Percentiles rank a stretch among this genome's conserved stretches.
phyloP scores from a whole-genome alignment of 164 flowering plant species.

The Hamamelis virginiana region DNA sequence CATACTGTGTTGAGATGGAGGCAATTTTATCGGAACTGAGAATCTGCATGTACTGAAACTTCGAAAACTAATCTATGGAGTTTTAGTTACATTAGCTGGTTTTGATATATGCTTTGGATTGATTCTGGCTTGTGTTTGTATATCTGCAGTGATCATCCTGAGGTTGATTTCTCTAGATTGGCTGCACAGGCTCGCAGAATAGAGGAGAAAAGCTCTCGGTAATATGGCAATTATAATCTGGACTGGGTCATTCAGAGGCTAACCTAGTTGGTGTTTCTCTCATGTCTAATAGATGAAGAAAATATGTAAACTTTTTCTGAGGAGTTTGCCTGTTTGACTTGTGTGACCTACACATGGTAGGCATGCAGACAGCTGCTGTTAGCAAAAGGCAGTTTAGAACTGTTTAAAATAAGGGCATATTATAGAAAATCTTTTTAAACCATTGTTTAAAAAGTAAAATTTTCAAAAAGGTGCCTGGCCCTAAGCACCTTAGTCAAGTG shows the following conservation, averaged over 20 bases:
- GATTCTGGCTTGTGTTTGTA: conserved; percentile 5
- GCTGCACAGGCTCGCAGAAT: conserved; percentile 13
- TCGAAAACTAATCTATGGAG: background rate
- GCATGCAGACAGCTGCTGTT: background rate
- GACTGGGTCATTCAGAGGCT: background rate
- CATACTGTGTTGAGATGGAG: conserved; percentile 22
- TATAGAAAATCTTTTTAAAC: no score
- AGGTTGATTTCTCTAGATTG: conserved; percentile 21
- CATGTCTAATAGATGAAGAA: background rate
- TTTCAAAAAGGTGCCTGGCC: no score
- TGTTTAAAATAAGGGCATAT: no score
- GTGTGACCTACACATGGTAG: background rate
- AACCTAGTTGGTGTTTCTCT: background rate
- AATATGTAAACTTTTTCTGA: background rate
- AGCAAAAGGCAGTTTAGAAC: no score
- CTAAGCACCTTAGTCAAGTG: no score
- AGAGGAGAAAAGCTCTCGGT: conserved; percentile 27
- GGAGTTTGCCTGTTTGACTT: background rate
- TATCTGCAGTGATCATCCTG: conserved; percentile 22
- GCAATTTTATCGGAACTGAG: conserved; percentile 19
- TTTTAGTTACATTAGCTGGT: background rate
- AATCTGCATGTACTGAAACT: conserved; percentile 18
- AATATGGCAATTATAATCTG: conserved; percentile 2
- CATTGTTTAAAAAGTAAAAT: no score
- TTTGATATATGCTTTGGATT: background rate